Evolutionary conservation across 1,139 yeast genomes (phyloP).

Genomic region (Yamadazyma aaseri): DNA sequence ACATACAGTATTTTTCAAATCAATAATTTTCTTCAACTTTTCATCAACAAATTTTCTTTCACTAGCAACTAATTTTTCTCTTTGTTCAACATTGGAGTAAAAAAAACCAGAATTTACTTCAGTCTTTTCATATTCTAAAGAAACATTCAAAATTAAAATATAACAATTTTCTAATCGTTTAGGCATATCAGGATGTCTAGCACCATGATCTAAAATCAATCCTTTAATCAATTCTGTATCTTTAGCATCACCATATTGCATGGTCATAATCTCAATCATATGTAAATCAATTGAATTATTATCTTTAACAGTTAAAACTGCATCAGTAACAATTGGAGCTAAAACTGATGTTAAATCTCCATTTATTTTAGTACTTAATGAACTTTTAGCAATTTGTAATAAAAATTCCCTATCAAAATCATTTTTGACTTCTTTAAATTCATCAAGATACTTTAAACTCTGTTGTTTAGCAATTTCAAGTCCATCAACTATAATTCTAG

Average conservation of each 20-base stretch:
- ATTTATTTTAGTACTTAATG: conserved; percentile 82
- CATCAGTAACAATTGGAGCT: conserved; percentile 95
- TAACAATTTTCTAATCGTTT: conserved; percentile 78
- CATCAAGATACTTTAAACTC: conserved; percentile 65
- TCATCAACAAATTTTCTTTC: conserved; percentile 96
- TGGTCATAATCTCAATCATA: conserved; percentile 97
- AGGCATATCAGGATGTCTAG: conserved; percentile 99
- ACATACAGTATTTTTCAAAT: conserved; percentile 88
- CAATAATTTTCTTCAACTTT: conserved; percentile 86
- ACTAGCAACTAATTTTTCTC: conserved; percentile 90
- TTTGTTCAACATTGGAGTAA: conserved; percentile 92
- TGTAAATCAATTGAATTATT: conserved; percentile 70
- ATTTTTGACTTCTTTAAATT: conserved; percentile 46
- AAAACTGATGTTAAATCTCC: conserved; percentile 73
- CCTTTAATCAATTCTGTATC: conserved; percentile 87
- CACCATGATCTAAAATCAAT: conserved; percentile 95
- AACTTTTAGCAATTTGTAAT: conserved; percentile 87
- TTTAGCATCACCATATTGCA: conserved; percentile 88
- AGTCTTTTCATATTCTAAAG: conserved; percentile 95
- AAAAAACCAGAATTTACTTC: conserved; percentile 97
- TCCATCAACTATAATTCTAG: conserved; percentile 92
- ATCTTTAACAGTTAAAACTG: conserved; percentile 75
- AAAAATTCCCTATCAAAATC: conserved; percentile 79
- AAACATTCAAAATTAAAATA: conserved; percentile 85
- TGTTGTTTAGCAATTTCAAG: conserved; percentile 86